Percentiles rank a stretch among this genome's conserved stretches.
Evolutionary conservation across 2,329 filamentous ascomycete genomes (phyloP).

Genomic region (Onygenales sp.): DNA sequence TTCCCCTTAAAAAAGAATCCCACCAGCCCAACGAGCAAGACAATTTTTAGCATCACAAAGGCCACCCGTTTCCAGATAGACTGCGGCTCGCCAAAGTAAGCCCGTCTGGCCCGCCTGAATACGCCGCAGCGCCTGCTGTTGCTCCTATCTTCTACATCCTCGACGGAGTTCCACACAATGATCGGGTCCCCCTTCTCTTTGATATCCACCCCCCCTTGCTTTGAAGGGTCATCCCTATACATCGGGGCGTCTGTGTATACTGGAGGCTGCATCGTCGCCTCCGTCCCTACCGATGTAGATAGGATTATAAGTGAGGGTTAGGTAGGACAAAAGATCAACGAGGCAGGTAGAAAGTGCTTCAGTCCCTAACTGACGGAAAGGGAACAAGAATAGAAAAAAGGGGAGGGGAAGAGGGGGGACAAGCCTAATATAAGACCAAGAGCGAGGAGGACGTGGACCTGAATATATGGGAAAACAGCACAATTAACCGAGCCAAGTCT

Average conservation of each 20-base stretch:
- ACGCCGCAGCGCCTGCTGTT: neutral
- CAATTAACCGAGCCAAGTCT: neutral
- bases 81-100: neutral
- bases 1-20: neutral
- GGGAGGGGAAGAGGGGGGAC: neutral
- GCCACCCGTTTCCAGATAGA: neutral
- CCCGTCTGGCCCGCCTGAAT: neutral
- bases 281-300: neutral
- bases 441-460: neutral
- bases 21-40: conserved; percentile 2
- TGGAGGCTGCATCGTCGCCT: neutral
- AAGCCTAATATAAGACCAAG: neutral
- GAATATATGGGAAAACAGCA: neutral
- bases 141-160: neutral
- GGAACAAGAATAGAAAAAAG: neutral
- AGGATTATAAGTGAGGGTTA: neutral
- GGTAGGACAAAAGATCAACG: neutral
- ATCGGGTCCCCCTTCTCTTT: neutral
- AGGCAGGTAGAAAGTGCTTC: neutral
- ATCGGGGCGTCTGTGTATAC: neutral
- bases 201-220: neutral
- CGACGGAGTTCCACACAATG: neutral
- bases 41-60: neutral
- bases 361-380: neutral
- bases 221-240: conserved; percentile 2